These are phyloP conservation scores for Candida tallmaniae DNA, from an alignment of 805 yeast species.

Conservation along the genomic window DNA sequence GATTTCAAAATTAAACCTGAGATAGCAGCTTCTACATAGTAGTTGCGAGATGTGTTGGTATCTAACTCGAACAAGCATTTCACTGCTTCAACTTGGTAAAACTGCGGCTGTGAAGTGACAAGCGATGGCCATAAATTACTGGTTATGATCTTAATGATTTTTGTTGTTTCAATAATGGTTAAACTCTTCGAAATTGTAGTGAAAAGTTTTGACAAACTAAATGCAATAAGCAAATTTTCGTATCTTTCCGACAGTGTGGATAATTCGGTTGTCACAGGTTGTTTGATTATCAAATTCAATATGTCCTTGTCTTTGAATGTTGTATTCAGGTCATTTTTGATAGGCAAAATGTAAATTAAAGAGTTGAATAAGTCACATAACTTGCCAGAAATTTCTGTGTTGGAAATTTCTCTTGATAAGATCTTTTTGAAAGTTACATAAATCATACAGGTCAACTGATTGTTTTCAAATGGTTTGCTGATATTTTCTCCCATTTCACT, in stretches of 20 bases:
- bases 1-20: slow-evolving; percentile 47
- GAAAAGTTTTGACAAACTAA: slow-evolving; percentile 41
- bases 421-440: slow-evolving; percentile 15
- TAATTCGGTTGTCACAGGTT: slow-evolving; percentile 7
- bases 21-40: slow-evolving; percentile 70
- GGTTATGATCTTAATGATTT: slow-evolving; percentile 26
- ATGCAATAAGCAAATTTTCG: slow-evolving; percentile 24
- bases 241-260: slow-evolving; percentile 7
- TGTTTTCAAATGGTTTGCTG: slow-evolving; percentile 12
- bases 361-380: slow-evolving; percentile 19
- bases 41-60: slow-evolving; percentile 39
- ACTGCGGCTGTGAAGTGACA: slow-evolving; percentile 41
- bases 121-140: slow-evolving; percentile 54
- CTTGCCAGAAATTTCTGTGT: slow-evolving; percentile 12
- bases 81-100: slow-evolving; percentile 67
- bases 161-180: slow-evolving; percentile 23
- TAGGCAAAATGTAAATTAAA: slow-evolving; percentile 19
- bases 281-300: slow-evolving; percentile 12
- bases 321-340: slow-evolving; percentile 4
- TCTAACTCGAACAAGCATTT: slow-evolving; percentile 60
- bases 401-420: slow-evolving; percentile 14
- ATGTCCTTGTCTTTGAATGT: slow-evolving; percentile 9
- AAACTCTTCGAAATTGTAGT: slow-evolving; percentile 26
- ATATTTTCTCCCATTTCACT: slow-evolving; percentile 1
- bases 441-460: slow-evolving; percentile 15